Evolutionary conservation across 495 filamentous ascomycete species (phyloP), one percentile per base, ranked within the genome.

Genomic region (Lasiosphaeria hispida): DNA sequence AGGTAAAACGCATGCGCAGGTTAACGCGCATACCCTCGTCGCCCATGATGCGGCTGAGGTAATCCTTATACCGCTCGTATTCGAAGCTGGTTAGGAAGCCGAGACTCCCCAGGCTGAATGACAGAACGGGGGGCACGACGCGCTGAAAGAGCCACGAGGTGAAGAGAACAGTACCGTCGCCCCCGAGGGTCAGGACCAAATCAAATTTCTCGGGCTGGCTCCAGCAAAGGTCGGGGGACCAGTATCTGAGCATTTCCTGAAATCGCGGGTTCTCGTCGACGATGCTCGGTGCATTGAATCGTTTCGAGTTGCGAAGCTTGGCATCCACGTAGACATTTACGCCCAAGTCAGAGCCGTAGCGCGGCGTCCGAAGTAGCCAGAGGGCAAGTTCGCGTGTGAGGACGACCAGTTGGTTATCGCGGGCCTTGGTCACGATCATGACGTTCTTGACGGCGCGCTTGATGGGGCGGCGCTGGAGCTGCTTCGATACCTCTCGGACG

Each of bases 371-470:
- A 47, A 98, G 78, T 7, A 98, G 77, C 90, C 92, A 98, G 63
- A 87, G 82, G 13, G 92, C 76, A 48, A 98, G 76, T 64, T 96
- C 88, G 44, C 91, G 85, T 0, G 94, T 98, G 64, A 96, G 76
- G 58, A 83, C 78, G 10, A 97, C 90, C 38, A 98, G 77, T 41
- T 86, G 83, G 64, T 96, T 96, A 70, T 98, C 95, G 44, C 90
- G 82, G 19, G 95, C 92, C 72, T 97, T 98, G 56, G 95, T 98
- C 33, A 98, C 84, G 62, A 98, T 92, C 91, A 98, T 96, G 56
- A 98, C 83, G 69, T 87, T 96, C 57, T 82, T 82, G 36, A 97
- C 92, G 1, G 89, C 91, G 48, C 90, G 84, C 69, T 87, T 91
- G 73, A 97, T 90, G 11, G 92, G 91, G 33, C 89, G 80, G 41